A percentile compares a stretch with the other conserved stretches of the same genome.
Evolutionary conservation across 441 rosid genomes (phyloP).

Genomic region (Gossypium davidsonii): DNA sequence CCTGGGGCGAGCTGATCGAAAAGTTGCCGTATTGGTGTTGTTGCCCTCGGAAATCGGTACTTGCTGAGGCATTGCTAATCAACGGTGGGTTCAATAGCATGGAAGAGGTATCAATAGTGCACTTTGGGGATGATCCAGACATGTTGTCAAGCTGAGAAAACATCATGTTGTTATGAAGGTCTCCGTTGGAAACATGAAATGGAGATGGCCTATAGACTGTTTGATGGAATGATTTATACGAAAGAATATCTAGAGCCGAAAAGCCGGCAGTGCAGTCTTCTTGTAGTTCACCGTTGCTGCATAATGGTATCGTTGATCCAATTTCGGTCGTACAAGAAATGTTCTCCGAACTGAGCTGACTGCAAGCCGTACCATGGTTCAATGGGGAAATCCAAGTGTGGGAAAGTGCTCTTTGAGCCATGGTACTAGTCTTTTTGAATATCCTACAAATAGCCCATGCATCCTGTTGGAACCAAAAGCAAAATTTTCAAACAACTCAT

Average conservation of each 20-base stretch:
- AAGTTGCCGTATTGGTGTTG: constrained; percentile 29
- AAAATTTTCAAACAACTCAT: background rate
- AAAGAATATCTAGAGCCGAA: constrained; percentile 24
- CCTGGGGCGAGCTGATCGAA: constrained; percentile 34
- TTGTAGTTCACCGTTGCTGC: constrained; percentile 27
- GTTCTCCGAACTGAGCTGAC: constrained; percentile 40
- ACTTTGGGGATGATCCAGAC: constrained; percentile 23
- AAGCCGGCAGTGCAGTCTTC: constrained; percentile 26
- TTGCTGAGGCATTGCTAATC: constrained; percentile 18
- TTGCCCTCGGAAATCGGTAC: constrained; percentile 28
- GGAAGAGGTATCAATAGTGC: constrained; percentile 24
- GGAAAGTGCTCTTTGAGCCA: constrained; percentile 65
- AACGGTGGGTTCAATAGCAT: constrained; percentile 25
- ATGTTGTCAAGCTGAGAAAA: constrained; percentile 35
- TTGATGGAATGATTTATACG: constrained; percentile 27
- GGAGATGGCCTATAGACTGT: constrained; percentile 22
- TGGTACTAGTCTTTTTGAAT: constrained; percentile 79
- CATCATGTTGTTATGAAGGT: constrained; percentile 24
- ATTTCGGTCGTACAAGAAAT: constrained; percentile 46
- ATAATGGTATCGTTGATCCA: constrained; percentile 30
- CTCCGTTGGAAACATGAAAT: constrained; percentile 24
- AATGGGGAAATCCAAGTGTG: constrained; percentile 52
- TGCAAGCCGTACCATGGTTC: constrained; percentile 22
- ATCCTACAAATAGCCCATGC: constrained; percentile 98
- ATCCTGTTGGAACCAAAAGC: constrained; percentile 39